Conservation (phyloP, 805 yeast species). For the Nakazawaea siamensis region DNA sequence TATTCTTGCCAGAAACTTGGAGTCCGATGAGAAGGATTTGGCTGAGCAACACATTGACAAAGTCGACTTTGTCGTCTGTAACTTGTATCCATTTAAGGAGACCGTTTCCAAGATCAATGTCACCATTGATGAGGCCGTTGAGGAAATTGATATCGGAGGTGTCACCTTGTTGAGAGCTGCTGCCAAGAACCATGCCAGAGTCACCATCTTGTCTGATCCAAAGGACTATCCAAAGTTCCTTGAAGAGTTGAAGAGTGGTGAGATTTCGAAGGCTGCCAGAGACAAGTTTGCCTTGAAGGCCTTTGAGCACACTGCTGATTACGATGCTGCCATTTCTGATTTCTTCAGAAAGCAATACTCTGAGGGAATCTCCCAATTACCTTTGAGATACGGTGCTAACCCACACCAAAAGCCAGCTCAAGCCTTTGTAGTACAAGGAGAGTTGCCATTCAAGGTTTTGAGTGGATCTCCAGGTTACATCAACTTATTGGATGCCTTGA, state of each 20-base stretch:
- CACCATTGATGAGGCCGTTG: slow-evolving; percentile 95
- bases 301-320: slow-evolving; percentile 96
- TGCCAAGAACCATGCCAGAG: slow-evolving; percentile 96
- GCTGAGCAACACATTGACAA: slow-evolving; percentile 86
- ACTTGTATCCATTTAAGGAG: slow-evolving; percentile 96
- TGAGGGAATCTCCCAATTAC: slow-evolving; percentile 82
- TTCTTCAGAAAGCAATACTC: slow-evolving; percentile 96
- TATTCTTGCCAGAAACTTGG: slow-evolving; percentile 89
- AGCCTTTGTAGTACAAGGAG: slow-evolving; percentile 82
- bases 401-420: slow-evolving; percentile 99
- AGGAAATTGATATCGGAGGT: slow-evolving; percentile 97
- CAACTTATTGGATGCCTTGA: slow-evolving; percentile 90
- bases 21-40: slow-evolving; percentile 84
- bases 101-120: slow-evolving; percentile 94
- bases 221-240: slow-evolving; percentile 83
- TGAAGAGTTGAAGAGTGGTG: slow-evolving; percentile 69
- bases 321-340: slow-evolving; percentile 92
- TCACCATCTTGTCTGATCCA: slow-evolving; percentile 92
- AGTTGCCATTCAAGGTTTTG: slow-evolving; percentile 88
- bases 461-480: slow-evolving; percentile 97
- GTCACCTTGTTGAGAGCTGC: slow-evolving; percentile 97
- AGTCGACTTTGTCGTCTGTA: slow-evolving; percentile 95
- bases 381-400: slow-evolving; percentile 96
- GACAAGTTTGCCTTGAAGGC: slow-evolving; percentile 91
- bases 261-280: slow-evolving; percentile 63